A percentile compares a stretch with the other conserved stretches of the same genome.
Evolutionary conservation across 176 grass and related monocot species (phyloP).

Genomic region (Echinochloa phyllopogon): DNA sequence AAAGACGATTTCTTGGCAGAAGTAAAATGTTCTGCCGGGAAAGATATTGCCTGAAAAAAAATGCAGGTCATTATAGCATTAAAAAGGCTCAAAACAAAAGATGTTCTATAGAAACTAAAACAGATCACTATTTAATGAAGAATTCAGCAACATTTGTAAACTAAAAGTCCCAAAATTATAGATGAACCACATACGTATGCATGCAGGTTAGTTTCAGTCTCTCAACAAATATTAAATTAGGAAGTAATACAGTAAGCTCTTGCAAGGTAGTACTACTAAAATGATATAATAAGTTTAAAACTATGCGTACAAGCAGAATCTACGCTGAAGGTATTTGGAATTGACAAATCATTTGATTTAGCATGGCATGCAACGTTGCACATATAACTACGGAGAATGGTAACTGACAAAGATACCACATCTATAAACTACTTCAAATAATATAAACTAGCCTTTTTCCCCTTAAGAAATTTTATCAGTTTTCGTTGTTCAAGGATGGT

Average conservation of each 20-base stretch:
- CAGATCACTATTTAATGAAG: not conserved
- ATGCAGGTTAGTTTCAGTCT: not conserved
- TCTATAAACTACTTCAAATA: not conserved
- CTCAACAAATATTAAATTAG: not conserved
- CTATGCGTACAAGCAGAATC: conserved; percentile 3
- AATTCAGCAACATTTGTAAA: conserved; percentile 15
- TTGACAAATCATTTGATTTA: conserved; percentile 9
- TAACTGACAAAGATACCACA: not conserved
- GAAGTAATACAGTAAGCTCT: not conserved
- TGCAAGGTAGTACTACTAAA: not conserved
- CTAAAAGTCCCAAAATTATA: not conserved
- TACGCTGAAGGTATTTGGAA: not conserved
- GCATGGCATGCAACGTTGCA: conserved; percentile 1
- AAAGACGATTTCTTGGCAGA: conserved; percentile 54
- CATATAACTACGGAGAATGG: not conserved
- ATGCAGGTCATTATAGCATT: conserved; percentile 1
- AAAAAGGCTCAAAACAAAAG: not conserved
- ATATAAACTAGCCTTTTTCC: not conserved
- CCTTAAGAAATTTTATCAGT: not conserved
- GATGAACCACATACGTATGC: not conserved
- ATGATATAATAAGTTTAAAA: not conserved
- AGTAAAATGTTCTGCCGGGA: conserved; percentile 50
- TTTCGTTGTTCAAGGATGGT: not conserved
- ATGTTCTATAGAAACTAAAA: not conserved
- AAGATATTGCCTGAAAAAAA: conserved; percentile 55